Base-by-base conservation (phyloP, 1,284 basidiomycete species). In the Athelia sp. region DNA sequence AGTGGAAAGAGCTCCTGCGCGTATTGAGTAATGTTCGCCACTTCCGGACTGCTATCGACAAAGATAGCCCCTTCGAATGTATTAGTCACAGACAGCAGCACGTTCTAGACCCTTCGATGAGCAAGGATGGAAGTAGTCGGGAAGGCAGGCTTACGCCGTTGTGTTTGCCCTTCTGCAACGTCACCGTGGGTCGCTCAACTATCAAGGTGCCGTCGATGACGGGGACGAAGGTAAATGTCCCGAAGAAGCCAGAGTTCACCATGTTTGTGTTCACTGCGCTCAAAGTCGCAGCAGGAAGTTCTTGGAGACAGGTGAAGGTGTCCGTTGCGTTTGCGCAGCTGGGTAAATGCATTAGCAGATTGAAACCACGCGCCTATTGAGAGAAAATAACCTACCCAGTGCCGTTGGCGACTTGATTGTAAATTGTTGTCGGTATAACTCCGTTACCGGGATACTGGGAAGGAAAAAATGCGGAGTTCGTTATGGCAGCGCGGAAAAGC, bases 141-240 rank as follows among this genome's bases (percentile, higher is more conserved):
- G n/a, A 11, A 11, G n/a, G n/a, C 32, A 34, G n/a, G n/a, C 32
- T 6, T n/a, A 40, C 74, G 11, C 71, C 73, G 35, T 76, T 76
- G 10, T 71, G 55, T 44, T 59, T 63, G 11, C 64, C 57, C 44
- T 65, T 50, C 3, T 51, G 49, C 1, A 79, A 57, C 0, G 73
- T 62, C 38, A 67, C 50, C 0, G 66, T 70, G 0, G 75, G 72
- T 2, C 70, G 59, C 50, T 75, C 67, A 3, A 64, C 62, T 40
- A 77, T 78, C 47, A 78, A 67, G 0, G 57, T 56, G 0, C 68
- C 75, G 51, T 79, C 77, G 3, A 76, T 65, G 13, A 74, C 72
- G 3, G 74, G 73, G 15, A 69, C 66, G 45, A 71, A 72, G 13
- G 61, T 53, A 31, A 64, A 73, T 0, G 70, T 72, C 0, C 72